phyloP scores from a whole-genome alignment of 2,329 filamentous ascomycete species.

The Neonectria ditissima region DNA sequence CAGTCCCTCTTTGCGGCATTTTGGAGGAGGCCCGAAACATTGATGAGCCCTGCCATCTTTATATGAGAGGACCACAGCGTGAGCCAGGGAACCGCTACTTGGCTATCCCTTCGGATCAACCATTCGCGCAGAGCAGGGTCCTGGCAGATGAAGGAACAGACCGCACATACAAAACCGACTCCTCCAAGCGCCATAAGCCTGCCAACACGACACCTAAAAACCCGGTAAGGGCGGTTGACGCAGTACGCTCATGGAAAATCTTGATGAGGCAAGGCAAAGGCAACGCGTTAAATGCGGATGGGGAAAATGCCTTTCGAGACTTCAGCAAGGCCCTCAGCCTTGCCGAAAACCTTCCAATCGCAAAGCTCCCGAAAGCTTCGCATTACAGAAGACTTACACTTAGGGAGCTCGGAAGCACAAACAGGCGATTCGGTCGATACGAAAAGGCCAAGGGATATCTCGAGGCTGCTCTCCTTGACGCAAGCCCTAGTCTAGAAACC shows the following conservation, averaged over 20 bases:
- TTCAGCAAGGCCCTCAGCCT: slow-evolving; percentile 8
- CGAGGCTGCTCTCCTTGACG: slow-evolving; percentile 37
- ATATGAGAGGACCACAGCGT: slow-evolving; percentile 51
- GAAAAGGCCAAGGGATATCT: slow-evolving; percentile 39
- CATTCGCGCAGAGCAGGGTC: slow-evolving; percentile 52
- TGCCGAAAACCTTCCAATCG: background rate
- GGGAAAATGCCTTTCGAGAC: slow-evolving; percentile 9
- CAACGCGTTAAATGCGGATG: slow-evolving; percentile 6
- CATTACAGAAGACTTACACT: slow-evolving; percentile 28
- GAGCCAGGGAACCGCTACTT: slow-evolving; percentile 43
- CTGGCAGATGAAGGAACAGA: slow-evolving; percentile 50
- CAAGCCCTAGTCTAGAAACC: slow-evolving; percentile 25
- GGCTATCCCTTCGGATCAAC: slow-evolving; percentile 50
- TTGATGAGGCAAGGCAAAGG: background rate
- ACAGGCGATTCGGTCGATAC: slow-evolving; percentile 48
- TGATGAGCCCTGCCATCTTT: slow-evolving; percentile 51
- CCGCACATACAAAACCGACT: slow-evolving; percentile 38
- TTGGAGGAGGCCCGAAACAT: slow-evolving; percentile 46
- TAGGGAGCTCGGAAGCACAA: slow-evolving; percentile 43
- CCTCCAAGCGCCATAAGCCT: slow-evolving; percentile 3
- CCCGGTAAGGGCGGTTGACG: background rate
- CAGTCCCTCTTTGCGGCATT: slow-evolving; percentile 51
- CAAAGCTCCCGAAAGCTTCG: slow-evolving; percentile 3
- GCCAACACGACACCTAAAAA: background rate
- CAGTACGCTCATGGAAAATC: slow-evolving; percentile 7